Percentiles rank a stretch among this genome's conserved stretches.
These are phyloP conservation scores for Hyaloscypha hepaticicola DNA, from an alignment of 495 filamentous ascomycete genomes.

Conservation along the genomic window DNA sequence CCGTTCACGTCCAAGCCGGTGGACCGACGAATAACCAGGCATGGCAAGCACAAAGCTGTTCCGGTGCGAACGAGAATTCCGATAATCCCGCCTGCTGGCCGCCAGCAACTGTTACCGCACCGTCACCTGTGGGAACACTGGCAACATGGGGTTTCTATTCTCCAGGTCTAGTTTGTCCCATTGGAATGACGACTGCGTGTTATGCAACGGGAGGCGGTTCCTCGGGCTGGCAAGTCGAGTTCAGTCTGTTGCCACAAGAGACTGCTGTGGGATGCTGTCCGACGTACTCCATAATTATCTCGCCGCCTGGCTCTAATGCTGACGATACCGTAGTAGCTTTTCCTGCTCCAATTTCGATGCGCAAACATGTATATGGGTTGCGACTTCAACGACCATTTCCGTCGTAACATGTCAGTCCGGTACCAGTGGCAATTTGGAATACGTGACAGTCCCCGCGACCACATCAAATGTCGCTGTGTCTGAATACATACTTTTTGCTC, in stretches of 20 bases:
- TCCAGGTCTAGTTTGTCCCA: background rate
- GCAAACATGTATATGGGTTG: slow-evolving; percentile 7
- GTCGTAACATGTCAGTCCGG: slow-evolving; percentile 4
- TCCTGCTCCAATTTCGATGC: slow-evolving; percentile 1
- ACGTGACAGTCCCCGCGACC: background rate
- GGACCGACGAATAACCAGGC: background rate
- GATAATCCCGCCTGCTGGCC: slow-evolving; percentile 2
- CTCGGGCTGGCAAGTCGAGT: background rate
- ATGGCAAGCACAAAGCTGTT: background rate
- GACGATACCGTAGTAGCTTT: background rate
- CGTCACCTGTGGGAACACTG: background rate
- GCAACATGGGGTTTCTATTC: slow-evolving; percentile 3
- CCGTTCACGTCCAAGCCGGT: background rate
- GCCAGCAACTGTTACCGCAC: background rate
- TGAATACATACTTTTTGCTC: slow-evolving; percentile 7
- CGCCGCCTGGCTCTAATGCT: background rate
- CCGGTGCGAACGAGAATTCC: background rate
- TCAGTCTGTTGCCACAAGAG: background rate
- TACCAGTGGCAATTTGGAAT: background rate
- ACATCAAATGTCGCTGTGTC: background rate
- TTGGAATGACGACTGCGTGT: background rate
- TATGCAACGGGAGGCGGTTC: background rate
- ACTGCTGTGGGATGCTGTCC: slow-evolving; percentile 5
- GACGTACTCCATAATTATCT: background rate
- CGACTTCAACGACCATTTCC: slow-evolving; percentile 1